These are phyloP conservation scores for Guadua angustifolia DNA, from an alignment of 176 grass and related monocot genomes.

Conservation along the genomic window DNA sequence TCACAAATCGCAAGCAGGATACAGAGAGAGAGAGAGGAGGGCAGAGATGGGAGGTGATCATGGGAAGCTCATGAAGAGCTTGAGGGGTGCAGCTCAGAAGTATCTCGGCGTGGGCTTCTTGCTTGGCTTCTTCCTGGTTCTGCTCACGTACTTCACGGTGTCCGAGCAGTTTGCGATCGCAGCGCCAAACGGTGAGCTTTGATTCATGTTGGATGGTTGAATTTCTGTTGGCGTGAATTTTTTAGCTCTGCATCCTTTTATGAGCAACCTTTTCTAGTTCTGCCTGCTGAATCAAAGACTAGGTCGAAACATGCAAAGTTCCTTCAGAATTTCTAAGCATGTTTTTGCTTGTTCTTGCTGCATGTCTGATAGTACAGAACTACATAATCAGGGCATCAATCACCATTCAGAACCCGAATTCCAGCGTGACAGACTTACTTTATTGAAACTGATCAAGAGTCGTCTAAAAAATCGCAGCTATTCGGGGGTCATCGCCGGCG, in stretches of 20 bases:
- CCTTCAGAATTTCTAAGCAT: not conserved
- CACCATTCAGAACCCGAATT: not conserved
- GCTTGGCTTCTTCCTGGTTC: constrained; percentile 81
- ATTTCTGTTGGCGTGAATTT: not conserved
- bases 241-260: not conserved
- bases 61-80: constrained; percentile 61
- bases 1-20: constrained; percentile 25
- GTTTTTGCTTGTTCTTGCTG: constrained; percentile 13
- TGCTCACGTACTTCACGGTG: constrained; percentile 73
- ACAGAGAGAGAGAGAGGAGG: not conserved
- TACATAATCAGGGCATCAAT: not conserved
- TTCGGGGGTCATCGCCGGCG: constrained; percentile 50
- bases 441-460: constrained; percentile 16
- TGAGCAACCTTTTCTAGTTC: not conserved
- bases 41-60: constrained; percentile 54
- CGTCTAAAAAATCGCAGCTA: constrained; percentile 33
- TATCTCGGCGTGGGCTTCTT: constrained; percentile 61
- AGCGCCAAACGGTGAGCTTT: constrained; percentile 63
- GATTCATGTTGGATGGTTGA: not conserved
- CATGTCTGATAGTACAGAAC: not conserved
- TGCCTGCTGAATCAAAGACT: not conserved
- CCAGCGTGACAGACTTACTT: too few species aligned
- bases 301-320: not conserved
- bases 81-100: constrained; percentile 60
- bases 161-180: constrained; percentile 73